Percentiles rank a stretch among this genome's conserved stretches.
phyloP scores from a whole-genome alignment of 768 basidiomycete species.

The Lactarius sp. region DNA sequence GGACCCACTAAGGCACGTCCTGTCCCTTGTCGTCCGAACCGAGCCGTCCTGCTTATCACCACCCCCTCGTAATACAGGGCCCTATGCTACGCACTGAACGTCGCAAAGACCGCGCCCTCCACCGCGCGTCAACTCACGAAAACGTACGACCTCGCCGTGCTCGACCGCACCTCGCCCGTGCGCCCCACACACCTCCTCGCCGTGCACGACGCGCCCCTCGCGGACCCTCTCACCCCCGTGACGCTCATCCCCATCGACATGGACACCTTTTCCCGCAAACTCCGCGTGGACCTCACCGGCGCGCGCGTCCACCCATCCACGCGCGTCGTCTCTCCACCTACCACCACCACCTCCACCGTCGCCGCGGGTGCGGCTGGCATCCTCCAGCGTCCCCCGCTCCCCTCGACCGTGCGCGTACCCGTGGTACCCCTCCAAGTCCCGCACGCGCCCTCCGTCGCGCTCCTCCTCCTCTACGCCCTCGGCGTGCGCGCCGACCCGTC shows the following conservation, averaged over 20 bases:
- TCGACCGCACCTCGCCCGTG: neutral
- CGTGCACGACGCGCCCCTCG: slow-evolving; percentile 10
- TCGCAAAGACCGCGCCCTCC: slow-evolving; percentile 10
- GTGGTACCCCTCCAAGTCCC: slow-evolving; percentile 19
- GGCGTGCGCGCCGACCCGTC: slow-evolving; percentile 17
- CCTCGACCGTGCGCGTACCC: slow-evolving; percentile 3
- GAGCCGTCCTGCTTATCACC: too few species aligned
- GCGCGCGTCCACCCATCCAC: neutral
- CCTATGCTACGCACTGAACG: slow-evolving; percentile 18
- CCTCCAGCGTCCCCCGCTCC: neutral
- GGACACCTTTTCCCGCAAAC: slow-evolving; percentile 3
- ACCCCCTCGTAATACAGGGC: neutral
- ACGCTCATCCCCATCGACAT: slow-evolving; percentile 17
- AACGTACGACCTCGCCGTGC: slow-evolving; percentile 19
- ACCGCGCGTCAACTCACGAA: slow-evolving; percentile 15
- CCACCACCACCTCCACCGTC: neutral
- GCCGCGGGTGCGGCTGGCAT: neutral
- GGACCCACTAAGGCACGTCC: slow-evolving; percentile 16
- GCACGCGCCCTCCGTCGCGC: slow-evolving; percentile 15
- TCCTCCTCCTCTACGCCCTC: slow-evolving; percentile 17
- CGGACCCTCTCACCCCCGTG: slow-evolving; percentile 2
- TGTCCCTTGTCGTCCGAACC: too few species aligned
- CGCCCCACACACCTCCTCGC: slow-evolving; percentile 21
- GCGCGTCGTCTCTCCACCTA: neutral
- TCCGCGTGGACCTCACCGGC: slow-evolving; percentile 12